Percentiles rank a stretch among this genome's conserved stretches.
Conservation (phyloP, 148 eudicot genomes). For the Silene conica region DNA sequence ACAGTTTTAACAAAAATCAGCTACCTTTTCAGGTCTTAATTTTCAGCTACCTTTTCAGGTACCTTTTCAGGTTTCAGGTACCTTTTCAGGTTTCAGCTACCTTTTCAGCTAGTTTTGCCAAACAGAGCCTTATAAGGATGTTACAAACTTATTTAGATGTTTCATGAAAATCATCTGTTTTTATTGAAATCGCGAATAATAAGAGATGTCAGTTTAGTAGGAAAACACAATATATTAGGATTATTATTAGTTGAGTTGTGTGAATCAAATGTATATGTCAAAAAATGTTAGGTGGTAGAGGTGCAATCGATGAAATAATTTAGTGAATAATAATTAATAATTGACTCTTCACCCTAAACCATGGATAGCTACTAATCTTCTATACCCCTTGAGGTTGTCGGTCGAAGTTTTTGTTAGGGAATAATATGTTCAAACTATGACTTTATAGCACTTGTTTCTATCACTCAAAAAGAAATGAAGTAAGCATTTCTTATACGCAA, state of each 20-base stretch:
- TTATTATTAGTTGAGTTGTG: not conserved
- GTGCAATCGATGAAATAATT: not conserved
- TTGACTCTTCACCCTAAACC: conserved; percentile 11
- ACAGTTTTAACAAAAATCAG: no score
- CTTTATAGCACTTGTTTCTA: not conserved
- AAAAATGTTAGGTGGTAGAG: not conserved
- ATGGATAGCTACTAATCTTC: not conserved
- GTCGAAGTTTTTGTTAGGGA: not conserved
- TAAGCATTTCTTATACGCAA: not conserved
- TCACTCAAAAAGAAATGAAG: not conserved
- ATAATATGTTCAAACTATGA: not conserved
- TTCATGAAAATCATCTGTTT: no score
- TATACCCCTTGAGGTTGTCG: not conserved
- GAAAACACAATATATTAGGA: not conserved
- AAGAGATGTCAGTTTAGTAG: not conserved
- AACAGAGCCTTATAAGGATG: no score
- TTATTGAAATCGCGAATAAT: not conserved
- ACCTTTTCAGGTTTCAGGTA: no score
- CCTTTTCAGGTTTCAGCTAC: no score
- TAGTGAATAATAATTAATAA: conserved; percentile 4
- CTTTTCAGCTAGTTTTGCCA: no score
- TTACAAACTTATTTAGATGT: no score
- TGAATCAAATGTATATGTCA: not conserved
- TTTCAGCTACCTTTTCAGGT: no score
- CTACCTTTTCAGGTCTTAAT: no score